Percentiles rank a stretch among this genome's conserved stretches.
These are phyloP conservation scores for Globisporangium paddicum DNA, from an alignment of 352 stramenopile species.

Conservation along the genomic window DNA sequence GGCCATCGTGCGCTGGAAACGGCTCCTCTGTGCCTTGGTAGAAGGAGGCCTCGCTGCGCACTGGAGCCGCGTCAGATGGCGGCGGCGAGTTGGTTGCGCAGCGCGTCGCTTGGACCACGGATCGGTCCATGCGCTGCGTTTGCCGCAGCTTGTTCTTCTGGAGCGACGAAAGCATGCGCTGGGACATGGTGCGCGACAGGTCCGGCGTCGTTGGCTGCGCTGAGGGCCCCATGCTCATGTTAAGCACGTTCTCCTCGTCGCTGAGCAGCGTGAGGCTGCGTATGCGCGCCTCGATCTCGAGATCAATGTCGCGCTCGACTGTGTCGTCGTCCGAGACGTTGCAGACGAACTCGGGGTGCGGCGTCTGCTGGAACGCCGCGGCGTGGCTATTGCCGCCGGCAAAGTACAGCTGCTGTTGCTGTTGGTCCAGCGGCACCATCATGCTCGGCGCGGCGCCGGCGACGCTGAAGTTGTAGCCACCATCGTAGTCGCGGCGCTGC, in stretches of 20 bases:
- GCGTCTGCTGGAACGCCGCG: conserved; percentile 5
- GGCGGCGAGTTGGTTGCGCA: not conserved
- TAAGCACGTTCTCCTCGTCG: conserved; percentile 14
- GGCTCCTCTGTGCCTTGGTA: conserved; percentile 1
- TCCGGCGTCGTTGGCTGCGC: conserved; percentile 5
- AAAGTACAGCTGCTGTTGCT: conserved; percentile 7
- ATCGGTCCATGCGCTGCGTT: conserved; percentile 6
- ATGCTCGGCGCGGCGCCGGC: not conserved
- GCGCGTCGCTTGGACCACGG: not conserved
- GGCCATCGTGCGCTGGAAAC: not conserved
- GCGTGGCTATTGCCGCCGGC: not conserved
- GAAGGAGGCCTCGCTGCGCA: conserved; percentile 12
- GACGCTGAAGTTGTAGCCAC: not conserved
- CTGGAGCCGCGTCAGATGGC: not conserved
- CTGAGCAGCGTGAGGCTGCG: conserved; percentile 21
- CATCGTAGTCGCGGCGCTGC: not conserved
- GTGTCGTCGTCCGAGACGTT: conserved; percentile 62
- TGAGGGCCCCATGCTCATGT: conserved; percentile 3
- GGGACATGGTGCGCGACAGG: conserved; percentile 37
- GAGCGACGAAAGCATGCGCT: conserved; percentile 57
- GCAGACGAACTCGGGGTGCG: conserved; percentile 29
- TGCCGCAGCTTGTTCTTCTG: conserved; percentile 31
- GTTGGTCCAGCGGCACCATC: conserved; percentile 11
- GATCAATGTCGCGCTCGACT: conserved; percentile 64
- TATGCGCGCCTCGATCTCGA: conserved; percentile 63